Conservation (phyloP, 116 monocot genomes). For the Cymodocea nodosa region DNA sequence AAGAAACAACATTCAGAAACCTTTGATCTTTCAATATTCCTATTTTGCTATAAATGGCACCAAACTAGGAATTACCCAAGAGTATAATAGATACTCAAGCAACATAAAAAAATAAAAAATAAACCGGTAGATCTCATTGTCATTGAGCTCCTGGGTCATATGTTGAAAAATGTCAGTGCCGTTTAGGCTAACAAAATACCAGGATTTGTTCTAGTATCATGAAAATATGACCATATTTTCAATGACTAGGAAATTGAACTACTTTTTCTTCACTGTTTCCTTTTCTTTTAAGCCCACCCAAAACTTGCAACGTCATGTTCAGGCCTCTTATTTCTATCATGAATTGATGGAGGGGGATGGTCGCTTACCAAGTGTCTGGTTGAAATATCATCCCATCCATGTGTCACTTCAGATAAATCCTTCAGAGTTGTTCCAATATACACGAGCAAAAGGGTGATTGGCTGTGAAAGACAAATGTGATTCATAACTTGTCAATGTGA, state of each 20-base stretch:
- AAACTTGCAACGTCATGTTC: background rate
- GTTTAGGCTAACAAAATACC: no score
- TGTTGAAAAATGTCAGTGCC: background rate
- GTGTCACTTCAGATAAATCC: constrained; percentile 96
- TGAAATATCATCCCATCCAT: constrained; percentile 91
- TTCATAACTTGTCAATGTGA: background rate
- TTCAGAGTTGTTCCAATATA: constrained; percentile 97
- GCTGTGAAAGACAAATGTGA: constrained; percentile 30
- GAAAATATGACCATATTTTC: no score
- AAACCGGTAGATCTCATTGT: background rate
- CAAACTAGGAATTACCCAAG: background rate
- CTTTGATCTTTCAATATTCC: background rate
- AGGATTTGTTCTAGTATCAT: no score
- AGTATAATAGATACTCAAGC: background rate
- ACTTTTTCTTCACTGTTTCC: no score
- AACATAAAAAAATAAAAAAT: background rate
- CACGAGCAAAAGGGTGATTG: constrained; percentile 80
- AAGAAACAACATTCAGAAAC: background rate
- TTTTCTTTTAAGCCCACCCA: background rate
- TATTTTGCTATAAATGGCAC: background rate
- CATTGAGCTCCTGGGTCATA: background rate
- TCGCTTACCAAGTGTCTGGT: constrained; percentile 70
- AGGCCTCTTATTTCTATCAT: background rate
- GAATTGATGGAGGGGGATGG: background rate
- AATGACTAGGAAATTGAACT: no score